Conservation (phyloP, 2,329 filamentous ascomycete species). For the Cladosporium sp. region DNA sequence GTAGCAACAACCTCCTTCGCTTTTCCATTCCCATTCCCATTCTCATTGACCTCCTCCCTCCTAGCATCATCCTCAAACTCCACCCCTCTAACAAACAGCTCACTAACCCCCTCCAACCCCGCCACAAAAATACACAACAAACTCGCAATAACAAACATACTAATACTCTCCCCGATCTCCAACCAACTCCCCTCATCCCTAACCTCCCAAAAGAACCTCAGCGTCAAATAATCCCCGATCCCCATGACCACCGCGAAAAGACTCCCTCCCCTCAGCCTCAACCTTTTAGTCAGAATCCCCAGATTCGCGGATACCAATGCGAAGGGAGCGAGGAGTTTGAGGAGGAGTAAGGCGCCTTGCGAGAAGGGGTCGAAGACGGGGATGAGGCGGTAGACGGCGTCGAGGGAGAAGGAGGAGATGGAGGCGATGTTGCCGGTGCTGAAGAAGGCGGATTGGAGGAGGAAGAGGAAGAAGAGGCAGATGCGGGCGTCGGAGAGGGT, state of each 20-base stretch:
- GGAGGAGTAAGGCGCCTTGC: no score
- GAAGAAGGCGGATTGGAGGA: conserved; percentile 96
- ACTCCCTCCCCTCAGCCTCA: conserved; percentile 83
- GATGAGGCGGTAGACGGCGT: conserved; percentile 82
- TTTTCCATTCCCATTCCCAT: neutral
- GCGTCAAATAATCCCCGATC: conserved; percentile 83
- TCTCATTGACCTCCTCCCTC: neutral
- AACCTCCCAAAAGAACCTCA: conserved; percentile 98
- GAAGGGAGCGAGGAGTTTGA: conserved; percentile 89
- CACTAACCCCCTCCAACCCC: conserved; percentile 80
- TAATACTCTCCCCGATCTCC: conserved; percentile 96
- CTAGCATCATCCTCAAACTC: conserved; percentile 55
- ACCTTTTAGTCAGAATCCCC: conserved; percentile 82
- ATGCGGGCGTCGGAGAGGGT: conserved; percentile 82
- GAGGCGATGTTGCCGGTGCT: conserved; percentile 95
- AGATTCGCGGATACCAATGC: conserved; percentile 88
- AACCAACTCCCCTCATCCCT: conserved; percentile 96
- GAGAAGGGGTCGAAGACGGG: conserved; percentile 93
- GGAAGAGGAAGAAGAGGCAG: conserved; percentile 90
- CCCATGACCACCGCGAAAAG: conserved; percentile 95
- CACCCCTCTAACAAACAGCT: conserved; percentile 77
- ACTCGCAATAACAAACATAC: conserved; percentile 91
- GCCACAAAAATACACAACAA: conserved; percentile 88
- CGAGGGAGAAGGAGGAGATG: conserved; percentile 87
- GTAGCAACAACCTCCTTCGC: neutral